A percentile compares a stretch with the other conserved stretches of the same genome.
These are phyloP conservation scores for Termitomyces eurrhizus DNA, from an alignment of 768 basidiomycete genomes.

Conservation along the genomic window DNA sequence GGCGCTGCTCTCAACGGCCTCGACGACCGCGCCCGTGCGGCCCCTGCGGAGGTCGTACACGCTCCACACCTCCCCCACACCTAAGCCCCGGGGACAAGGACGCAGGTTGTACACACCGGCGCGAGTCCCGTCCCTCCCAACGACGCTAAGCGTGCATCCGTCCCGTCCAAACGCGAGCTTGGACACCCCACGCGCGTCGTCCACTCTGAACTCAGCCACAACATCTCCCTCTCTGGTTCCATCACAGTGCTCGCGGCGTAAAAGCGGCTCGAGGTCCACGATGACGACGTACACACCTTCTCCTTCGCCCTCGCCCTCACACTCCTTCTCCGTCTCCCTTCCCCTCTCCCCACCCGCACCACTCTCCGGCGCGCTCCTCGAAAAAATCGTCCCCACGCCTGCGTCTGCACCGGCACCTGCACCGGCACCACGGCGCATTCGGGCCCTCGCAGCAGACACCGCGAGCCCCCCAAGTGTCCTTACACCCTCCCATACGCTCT, in stretches of 20 bases:
- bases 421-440: slow-evolving; percentile 17
- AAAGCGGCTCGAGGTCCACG: slow-evolving; percentile 43
- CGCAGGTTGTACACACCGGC: slow-evolving; percentile 43
- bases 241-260: background rate
- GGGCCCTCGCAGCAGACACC: slow-evolving; percentile 42
- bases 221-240: slow-evolving; percentile 17
- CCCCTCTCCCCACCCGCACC: slow-evolving; percentile 3
- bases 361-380: slow-evolving; percentile 57
- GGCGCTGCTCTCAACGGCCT: slow-evolving; percentile 44
- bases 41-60: slow-evolving; percentile 72
- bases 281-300: slow-evolving; percentile 37
- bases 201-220: slow-evolving; percentile 39
- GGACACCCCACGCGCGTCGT: slow-evolving; percentile 35
- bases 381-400: slow-evolving; percentile 37
- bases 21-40: slow-evolving; percentile 61
- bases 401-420: background rate
- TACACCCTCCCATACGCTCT: slow-evolving; percentile 60
- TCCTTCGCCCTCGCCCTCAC: slow-evolving; percentile 11
- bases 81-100: slow-evolving; percentile 15
- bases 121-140: slow-evolving; percentile 52
- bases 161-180: slow-evolving; percentile 48
- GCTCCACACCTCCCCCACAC: slow-evolving; percentile 32
- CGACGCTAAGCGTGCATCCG: slow-evolving; percentile 48
- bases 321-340: slow-evolving; percentile 6
- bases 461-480: slow-evolving; percentile 61